These are phyloP conservation scores for Microbotryum saponariae DNA, from an alignment of 1,284 basidiomycete species.

Conservation along the genomic window DNA sequence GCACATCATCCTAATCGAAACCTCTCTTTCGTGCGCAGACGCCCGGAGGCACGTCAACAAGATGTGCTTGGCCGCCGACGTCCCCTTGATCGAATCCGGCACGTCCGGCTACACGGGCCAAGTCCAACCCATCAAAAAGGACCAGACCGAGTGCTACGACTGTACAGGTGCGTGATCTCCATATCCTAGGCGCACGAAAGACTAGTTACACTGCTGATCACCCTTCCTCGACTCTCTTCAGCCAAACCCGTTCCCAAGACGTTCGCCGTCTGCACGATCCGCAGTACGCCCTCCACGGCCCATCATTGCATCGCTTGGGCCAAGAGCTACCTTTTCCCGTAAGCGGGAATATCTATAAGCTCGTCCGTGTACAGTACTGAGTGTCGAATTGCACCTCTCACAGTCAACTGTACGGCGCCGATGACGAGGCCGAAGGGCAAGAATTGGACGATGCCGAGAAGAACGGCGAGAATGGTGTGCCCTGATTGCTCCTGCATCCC, in stretches of 20 bases:
- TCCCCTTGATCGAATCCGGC: conserved; percentile 91
- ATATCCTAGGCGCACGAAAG: neutral
- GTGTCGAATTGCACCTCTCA: neutral
- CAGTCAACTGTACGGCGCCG: conserved; percentile 82
- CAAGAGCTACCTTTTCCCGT: conserved; percentile 95
- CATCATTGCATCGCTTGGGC: conserved; percentile 99
- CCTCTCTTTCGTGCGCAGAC: conserved; percentile 45
- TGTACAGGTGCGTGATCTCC: conserved; percentile 45
- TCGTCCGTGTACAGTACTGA: neutral
- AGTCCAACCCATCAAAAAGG: conserved; percentile 54
- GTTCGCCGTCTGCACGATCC: conserved; percentile 96
- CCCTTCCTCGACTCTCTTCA: conserved; percentile 38
- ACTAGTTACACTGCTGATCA: conserved; percentile 38
- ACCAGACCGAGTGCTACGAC: conserved; percentile 82
- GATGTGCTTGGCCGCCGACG: conserved; percentile 85
- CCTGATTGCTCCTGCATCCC: conserved; percentile 1
- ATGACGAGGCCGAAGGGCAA: conserved; percentile 66
- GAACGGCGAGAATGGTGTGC: conserved; percentile 74
- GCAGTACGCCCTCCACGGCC: conserved; percentile 91
- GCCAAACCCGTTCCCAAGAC: conserved; percentile 85
- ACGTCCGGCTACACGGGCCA: conserved; percentile 90
- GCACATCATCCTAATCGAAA: neutral
- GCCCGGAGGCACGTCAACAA: conserved; percentile 90
- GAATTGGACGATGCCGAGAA: conserved; percentile 80
- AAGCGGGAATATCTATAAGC: conserved; percentile 38